These are phyloP conservation scores for Claviceps sp. DNA, from an alignment of 2,329 filamentous ascomycete species.

Conservation along the genomic window DNA sequence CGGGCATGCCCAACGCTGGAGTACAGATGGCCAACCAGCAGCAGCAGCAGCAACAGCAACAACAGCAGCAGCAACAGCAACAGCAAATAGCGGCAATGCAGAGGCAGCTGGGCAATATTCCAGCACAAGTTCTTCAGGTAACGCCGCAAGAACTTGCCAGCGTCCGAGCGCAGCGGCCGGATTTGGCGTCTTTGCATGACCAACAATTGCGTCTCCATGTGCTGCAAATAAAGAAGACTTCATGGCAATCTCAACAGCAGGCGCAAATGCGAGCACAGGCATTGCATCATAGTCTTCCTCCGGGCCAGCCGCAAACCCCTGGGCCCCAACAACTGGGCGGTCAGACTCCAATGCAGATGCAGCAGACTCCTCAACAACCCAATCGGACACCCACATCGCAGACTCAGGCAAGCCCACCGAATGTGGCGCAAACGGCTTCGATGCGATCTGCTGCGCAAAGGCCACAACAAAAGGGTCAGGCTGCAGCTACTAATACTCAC, in stretches of 20 bases:
- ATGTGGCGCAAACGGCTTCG: constrained; percentile 28
- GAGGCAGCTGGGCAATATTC: constrained; percentile 14
- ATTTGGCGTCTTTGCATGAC: constrained; percentile 17
- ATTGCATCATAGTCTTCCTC: constrained; percentile 10
- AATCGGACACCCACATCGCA: constrained; percentile 24
- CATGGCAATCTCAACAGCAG: constrained; percentile 20
- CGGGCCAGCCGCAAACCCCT: constrained; percentile 9
- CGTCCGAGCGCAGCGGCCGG: constrained; percentile 14
- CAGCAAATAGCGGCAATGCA: constrained; percentile 11
- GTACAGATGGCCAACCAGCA: constrained; percentile 15
- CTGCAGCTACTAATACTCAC: constrained; percentile 3
- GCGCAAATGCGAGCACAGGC: constrained; percentile 9
- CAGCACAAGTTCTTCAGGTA: constrained; percentile 20
- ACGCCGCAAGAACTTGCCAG: constrained; percentile 20
- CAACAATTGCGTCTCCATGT: constrained; percentile 21
- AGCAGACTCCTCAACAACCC: constrained; percentile 41
- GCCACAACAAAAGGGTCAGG: constrained; percentile 14
- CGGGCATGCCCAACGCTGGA: constrained; percentile 11
- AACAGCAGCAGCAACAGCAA: background rate
- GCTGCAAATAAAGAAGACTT: constrained; percentile 19
- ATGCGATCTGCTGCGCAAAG: constrained; percentile 18
- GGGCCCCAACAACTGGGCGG: constrained; percentile 9
- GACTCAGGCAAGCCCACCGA: constrained; percentile 23
- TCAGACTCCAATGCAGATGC: constrained; percentile 11
- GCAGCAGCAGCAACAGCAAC: background rate